Evolutionary conservation across 1,284 basidiomycete genomes (phyloP), one percentile per base, ranked within the genome.

Genomic region (Pholiota adiposa): DNA sequence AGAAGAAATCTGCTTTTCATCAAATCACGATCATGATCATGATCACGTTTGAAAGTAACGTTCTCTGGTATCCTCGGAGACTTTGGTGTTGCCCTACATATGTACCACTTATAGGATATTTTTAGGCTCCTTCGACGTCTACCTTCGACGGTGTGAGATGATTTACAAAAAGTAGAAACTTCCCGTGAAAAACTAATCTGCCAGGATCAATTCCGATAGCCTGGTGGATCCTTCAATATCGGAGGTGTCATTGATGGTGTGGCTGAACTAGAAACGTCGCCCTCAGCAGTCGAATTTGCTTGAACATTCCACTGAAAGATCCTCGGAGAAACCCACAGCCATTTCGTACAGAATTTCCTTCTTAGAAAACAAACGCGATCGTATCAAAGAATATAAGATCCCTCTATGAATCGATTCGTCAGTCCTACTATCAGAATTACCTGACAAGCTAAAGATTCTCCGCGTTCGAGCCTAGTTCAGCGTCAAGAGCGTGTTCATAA

Each of bases 21-120:
- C n/a, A 21, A 41, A 19, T 41, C 44, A 46, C 44, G 44, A 46
- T 46, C 44, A 46, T 46, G 44, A 46, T 46, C 44, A 29, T 46
- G 23, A 27, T 38, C 31, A 33, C 31, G 31, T 5, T 33, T 12
- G 31, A n/a, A n/a, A n/a, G n/a, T n/a, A 12, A 6, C 12, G 4
- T 23, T 43, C 18, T 43, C 19, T 43, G 41, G 3, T n/a, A 43
- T 43, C 41, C 7, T 43, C 41, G 41, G 21, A 33, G 31, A 33
- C 31, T n/a, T n/a, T n/a, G n/a, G n/a, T n/a, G n/a, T 33, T 33
- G 31, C 31, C 12, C 5, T 6, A 33, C 12, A 33, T 33, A 33
- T 33, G 31, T n/a, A n/a, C n/a, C n/a, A n/a, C n/a, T n/a, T n/a
- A n/a, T 33, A 33, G 31, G 12, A 33, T 33, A 23, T 43, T 23